Evolutionary conservation across 805 yeast species (phyloP).

Genomic region (Lipomyces mesembrius): DNA sequence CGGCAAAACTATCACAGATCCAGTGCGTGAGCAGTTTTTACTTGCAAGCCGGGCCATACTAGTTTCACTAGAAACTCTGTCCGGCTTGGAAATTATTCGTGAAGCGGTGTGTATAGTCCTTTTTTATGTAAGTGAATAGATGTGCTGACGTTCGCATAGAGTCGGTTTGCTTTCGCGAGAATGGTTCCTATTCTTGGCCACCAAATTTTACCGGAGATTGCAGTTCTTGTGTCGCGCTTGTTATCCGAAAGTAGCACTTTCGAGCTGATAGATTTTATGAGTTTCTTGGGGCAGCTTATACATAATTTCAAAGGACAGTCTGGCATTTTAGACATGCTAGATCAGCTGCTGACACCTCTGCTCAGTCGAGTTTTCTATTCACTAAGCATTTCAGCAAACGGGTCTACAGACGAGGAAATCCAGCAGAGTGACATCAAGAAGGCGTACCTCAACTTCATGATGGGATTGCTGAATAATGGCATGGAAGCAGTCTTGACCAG

Average conservation of each 20-base stretch:
- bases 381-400: conserved; percentile 38
- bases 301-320: conserved; percentile 72
- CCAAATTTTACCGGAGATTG: conserved; percentile 58
- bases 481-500: conserved; percentile 77
- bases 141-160: neutral
- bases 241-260: conserved; percentile 62
- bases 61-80: conserved; percentile 78
- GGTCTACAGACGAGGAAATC: conserved; percentile 63
- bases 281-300: conserved; percentile 85
- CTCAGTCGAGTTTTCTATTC: conserved; percentile 46
- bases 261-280: conserved; percentile 71
- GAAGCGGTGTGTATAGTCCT: conserved; percentile 59
- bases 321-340: conserved; percentile 71
- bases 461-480: conserved; percentile 74
- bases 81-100: conserved; percentile 68
- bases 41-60: conserved; percentile 80
- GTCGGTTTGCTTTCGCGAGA: conserved; percentile 82
- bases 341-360: conserved; percentile 76
- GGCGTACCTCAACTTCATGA: conserved; percentile 69
- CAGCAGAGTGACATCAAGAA: conserved; percentile 70
- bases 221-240: conserved; percentile 71
- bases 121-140: neutral
- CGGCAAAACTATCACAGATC: conserved; percentile 29
- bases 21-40: conserved; percentile 57
- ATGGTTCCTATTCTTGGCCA: conserved; percentile 73